A percentile compares a stretch with the other conserved stretches of the same genome.
Evolutionary conservation across 2,329 filamentous ascomycete genomes (phyloP).

Genomic region (Alternaria rosae): DNA sequence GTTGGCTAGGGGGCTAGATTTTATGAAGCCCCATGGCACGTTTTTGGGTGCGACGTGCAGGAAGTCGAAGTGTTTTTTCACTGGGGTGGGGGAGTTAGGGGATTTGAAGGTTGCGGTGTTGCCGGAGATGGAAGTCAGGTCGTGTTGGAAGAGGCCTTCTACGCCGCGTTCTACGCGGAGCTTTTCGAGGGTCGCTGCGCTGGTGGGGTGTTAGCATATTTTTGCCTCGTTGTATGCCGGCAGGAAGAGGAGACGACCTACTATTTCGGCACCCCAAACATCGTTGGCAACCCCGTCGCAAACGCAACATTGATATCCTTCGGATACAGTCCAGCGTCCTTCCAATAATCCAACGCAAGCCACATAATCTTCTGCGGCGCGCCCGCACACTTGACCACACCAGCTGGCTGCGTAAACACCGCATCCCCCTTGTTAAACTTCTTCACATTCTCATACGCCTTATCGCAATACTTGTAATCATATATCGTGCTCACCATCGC

Average conservation of each 20-base stretch:
- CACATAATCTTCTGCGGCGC: slow-evolving; percentile 54
- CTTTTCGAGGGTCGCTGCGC: slow-evolving; percentile 46
- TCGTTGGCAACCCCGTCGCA: slow-evolving; percentile 49
- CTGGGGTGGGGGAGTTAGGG: slow-evolving; percentile 32
- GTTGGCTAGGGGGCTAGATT: slow-evolving; percentile 45
- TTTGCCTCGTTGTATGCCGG: too few species aligned
- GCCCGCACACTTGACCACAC: slow-evolving; percentile 52
- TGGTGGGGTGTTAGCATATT: background rate
- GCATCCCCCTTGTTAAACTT: slow-evolving; percentile 45
- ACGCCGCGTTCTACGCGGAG: slow-evolving; percentile 48
- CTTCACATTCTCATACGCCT: slow-evolving; percentile 42
- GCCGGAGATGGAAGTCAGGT: slow-evolving; percentile 48
- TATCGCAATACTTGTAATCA: slow-evolving; percentile 50
- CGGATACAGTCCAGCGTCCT: slow-evolving; percentile 44
- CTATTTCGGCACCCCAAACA: slow-evolving; percentile 53
- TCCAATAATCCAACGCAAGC: slow-evolving; percentile 52
- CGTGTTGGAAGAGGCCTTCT: slow-evolving; percentile 50
- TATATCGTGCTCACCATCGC: slow-evolving; percentile 49
- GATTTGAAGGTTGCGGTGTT: slow-evolving; percentile 47
- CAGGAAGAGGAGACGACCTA: background rate
- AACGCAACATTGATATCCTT: slow-evolving; percentile 48
- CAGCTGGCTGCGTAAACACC: slow-evolving; percentile 50
- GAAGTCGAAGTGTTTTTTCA: slow-evolving; percentile 48
- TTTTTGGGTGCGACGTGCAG: slow-evolving; percentile 51
- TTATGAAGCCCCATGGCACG: slow-evolving; percentile 48